Evolutionary conservation across 1,284 basidiomycete genomes (phyloP), one percentile per base, ranked within the genome.

Genomic region (Tremellales sp.): DNA sequence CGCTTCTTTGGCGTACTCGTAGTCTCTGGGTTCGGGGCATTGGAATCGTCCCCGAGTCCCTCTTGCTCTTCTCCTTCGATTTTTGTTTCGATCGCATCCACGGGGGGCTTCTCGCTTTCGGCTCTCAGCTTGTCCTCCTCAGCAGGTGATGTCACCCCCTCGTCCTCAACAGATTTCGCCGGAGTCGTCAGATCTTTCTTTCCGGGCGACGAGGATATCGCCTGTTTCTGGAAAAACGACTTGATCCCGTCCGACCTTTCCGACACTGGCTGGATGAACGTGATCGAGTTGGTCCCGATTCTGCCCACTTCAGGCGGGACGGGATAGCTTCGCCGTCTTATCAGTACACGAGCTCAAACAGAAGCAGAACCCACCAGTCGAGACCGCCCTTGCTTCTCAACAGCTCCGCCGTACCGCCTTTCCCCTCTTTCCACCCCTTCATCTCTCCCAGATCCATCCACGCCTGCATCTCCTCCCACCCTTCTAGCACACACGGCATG

Each of bases 241-340:
- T 85, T 78, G 52, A 97, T 90, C 3, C 90, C 90, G 60, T 94
- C 92, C 61, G 86, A 87, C 28, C 92, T 78, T 46, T 80, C 75
- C 4, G 81, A 74, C 16, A 95, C 73, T 0, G 92, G 91, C 56
- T 87, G 77, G 40, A 97, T 83, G 66, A 89, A 94, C 1, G 81
- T 80, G 1, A 84, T 73, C 5, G 87, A 87, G 60, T 94, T 86
- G 3, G 77, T 82, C 5, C 90, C 88, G 3, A 95, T 85, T 72
- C 87, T 94, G 1, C 92, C 92, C 0, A 97, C 84, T 74, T 95
- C 91, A 51, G 81, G 81, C 0, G 89, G 87, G 1, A 97, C 93
- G 46, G 82, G 81, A 65, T 94, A 97, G 60, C 86, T 90, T 45
- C 29, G 29, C 1, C 8, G 40, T n/a, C n/a, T n/a, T n/a, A n/a